phyloP scores from a whole-genome alignment of 345 rosid genomes.

The Adansonia digitata region DNA sequence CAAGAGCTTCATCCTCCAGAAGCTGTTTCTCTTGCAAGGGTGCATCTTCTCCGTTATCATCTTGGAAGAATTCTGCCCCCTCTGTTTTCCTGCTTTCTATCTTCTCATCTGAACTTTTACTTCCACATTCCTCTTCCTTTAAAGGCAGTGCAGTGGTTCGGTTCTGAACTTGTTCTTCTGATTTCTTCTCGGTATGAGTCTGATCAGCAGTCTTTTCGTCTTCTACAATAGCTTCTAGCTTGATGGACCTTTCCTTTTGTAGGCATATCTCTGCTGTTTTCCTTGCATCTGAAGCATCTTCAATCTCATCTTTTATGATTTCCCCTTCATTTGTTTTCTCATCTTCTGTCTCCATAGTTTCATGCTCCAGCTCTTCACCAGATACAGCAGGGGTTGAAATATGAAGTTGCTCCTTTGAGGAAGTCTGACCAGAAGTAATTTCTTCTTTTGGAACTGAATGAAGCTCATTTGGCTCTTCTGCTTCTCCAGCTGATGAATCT shows the following conservation, averaged over 20 bases:
- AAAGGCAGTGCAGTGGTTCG: slow-evolving; percentile 18
- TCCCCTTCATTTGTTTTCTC: slow-evolving; percentile 2
- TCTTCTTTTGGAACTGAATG: not conserved
- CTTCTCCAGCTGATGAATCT: not conserved
- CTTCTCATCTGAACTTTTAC: slow-evolving; percentile 17
- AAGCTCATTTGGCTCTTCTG: slow-evolving; percentile 15
- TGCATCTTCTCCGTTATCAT: slow-evolving; percentile 5
- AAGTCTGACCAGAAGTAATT: no score
- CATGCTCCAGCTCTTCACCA: not conserved
- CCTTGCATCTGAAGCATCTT: slow-evolving; percentile 13
- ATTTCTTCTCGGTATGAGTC: slow-evolving; percentile 12
- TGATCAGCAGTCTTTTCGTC: not conserved
- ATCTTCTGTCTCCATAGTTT: not conserved
- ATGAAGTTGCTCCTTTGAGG: not conserved
- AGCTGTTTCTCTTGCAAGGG: not conserved
- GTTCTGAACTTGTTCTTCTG: slow-evolving; percentile 18
- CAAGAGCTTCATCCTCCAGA: not conserved
- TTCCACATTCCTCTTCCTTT: slow-evolving; percentile 21
- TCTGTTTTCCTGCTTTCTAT: slow-evolving; percentile 20
- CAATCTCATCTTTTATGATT: slow-evolving; percentile 16
- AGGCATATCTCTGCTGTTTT: slow-evolving; percentile 11
- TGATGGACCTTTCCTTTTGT: slow-evolving; percentile 6
- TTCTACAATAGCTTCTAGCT: slow-evolving; percentile 2
- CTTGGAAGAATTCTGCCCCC: slow-evolving; percentile 6
- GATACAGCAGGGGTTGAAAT: no score